These are phyloP conservation scores for Mycena vulgaris DNA, from an alignment of 768 basidiomycete species.

Conservation along the genomic window DNA sequence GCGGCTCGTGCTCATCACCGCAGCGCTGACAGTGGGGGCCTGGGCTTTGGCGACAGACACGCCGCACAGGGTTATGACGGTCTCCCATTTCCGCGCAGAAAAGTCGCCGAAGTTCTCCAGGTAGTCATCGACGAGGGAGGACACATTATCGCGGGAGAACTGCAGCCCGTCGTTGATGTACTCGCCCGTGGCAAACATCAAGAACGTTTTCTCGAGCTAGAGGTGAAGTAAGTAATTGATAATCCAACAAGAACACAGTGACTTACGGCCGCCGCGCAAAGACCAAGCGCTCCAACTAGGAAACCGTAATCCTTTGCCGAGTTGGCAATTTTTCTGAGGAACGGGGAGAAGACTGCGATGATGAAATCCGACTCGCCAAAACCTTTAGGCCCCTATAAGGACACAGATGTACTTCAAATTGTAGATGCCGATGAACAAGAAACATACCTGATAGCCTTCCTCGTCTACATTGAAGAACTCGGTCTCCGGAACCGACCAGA, in stretches of 20 bases:
- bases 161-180: not conserved
- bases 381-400: not conserved
- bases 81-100: not conserved
- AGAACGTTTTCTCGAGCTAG: not conserved
- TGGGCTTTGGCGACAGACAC: not conserved
- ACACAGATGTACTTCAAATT: not conserved
- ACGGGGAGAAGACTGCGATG: not conserved
- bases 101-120: not conserved
- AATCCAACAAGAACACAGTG: not conserved
- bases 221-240: not conserved
- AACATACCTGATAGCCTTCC: no score
- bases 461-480: no score
- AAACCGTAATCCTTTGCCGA: not conserved
- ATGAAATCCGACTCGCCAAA: not conserved
- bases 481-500: no score
- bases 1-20: not conserved
- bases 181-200: not conserved
- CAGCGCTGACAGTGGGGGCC: not conserved
- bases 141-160: not conserved
- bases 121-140: not conserved
- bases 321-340: not conserved
- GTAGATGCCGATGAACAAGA: not conserved
- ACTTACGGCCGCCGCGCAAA: not conserved
- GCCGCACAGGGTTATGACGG: not conserved
- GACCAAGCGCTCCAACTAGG: not conserved